Evolutionary conservation across 768 basidiomycete genomes (phyloP).

Genomic region (Termitomyces sp.): DNA sequence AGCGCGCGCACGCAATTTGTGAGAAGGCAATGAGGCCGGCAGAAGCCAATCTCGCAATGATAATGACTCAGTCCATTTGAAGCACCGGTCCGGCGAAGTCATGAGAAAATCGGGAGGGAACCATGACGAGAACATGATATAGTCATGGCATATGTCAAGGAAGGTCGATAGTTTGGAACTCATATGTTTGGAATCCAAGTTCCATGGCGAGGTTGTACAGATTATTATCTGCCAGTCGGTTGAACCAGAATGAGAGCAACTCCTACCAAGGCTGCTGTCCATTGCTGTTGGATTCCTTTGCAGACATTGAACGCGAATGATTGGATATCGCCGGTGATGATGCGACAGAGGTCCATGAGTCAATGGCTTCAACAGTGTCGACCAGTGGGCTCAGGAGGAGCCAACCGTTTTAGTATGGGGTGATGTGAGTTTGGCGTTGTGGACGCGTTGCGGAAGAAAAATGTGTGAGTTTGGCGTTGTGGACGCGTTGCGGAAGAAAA

Average conservation of each 20-base stretch:
- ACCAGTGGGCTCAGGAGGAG: neutral
- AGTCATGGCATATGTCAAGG: no score
- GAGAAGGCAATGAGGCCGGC: neutral
- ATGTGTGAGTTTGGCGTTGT: neutral
- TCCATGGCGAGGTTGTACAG: neutral
- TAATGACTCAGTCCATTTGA: neutral
- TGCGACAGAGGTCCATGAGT: neutral
- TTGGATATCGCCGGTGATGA: neutral
- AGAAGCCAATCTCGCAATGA: neutral
- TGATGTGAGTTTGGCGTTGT: neutral
- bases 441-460: constrained; percentile 10
- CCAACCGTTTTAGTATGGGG: neutral
- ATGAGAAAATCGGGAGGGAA: neutral
- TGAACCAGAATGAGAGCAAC: neutral
- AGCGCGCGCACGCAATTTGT: no score
- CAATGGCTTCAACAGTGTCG: neutral
- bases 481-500: constrained; percentile 10
- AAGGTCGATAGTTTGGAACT: neutral
- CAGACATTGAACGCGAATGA: neutral
- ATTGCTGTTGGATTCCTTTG: neutral
- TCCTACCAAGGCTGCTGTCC: neutral
- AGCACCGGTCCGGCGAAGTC: neutral
- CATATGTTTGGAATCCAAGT: neutral
- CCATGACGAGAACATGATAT: no score
- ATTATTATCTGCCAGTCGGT: neutral